Evolutionary conservation across 257 asterid genomes (phyloP).

Genomic region (Linderniella brevidens): DNA sequence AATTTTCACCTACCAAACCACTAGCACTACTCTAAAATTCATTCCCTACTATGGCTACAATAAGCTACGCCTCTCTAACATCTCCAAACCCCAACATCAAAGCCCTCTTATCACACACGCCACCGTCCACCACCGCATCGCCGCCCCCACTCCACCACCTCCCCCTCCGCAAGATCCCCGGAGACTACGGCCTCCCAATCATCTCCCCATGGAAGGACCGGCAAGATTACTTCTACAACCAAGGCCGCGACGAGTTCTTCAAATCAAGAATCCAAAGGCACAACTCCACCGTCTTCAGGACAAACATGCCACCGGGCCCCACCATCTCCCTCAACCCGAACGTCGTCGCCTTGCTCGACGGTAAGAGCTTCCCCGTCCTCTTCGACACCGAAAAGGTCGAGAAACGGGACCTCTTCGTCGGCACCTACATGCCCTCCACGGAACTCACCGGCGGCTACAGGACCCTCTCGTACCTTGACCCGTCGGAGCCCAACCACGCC

Average conservation of each 20-base stretch:
- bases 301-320: slow-evolving; percentile 90
- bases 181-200: slow-evolving; percentile 49
- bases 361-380: slow-evolving; percentile 57
- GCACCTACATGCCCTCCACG: slow-evolving; percentile 63
- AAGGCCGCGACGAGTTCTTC: slow-evolving; percentile 58
- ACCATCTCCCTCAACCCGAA: slow-evolving; percentile 41
- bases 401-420: slow-evolving; percentile 62
- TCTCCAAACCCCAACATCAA: no score
- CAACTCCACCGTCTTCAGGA: slow-evolving; percentile 52
- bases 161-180: slow-evolving; percentile 43
- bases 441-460: slow-evolving; percentile 78
- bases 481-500: slow-evolving; percentile 61
- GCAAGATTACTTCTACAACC: slow-evolving; percentile 59
- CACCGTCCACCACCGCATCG: slow-evolving; percentile 17
- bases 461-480: slow-evolving; percentile 55
- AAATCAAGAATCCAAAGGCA: slow-evolving; percentile 43
- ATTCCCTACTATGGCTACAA: no score
- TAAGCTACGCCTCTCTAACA: no score
- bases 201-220: slow-evolving; percentile 59
- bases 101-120: slow-evolving; percentile 2
- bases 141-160: slow-evolving; percentile 6
- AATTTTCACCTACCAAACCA: no score
- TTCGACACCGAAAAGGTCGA: slow-evolving; percentile 61
- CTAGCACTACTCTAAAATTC: no score
- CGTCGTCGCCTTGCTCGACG: slow-evolving; percentile 67